phyloP scores from a whole-genome alignment of 441 rosid genomes.

The Corymbia citriodora region DNA sequence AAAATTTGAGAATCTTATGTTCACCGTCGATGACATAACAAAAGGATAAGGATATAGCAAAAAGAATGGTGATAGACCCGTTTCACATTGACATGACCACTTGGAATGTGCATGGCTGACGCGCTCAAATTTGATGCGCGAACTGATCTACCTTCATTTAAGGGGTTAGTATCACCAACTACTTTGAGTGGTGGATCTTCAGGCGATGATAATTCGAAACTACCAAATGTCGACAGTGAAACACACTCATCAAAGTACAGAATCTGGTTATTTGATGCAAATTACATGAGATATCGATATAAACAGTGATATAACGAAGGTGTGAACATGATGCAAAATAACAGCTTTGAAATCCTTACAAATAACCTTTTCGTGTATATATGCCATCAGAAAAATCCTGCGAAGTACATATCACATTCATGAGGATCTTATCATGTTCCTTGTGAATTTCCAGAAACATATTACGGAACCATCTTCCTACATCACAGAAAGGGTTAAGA shows the following conservation, averaged over 20 bases:
- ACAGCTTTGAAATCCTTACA: not conserved
- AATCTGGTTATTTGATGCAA: too few species aligned
- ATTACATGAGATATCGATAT: not conserved
- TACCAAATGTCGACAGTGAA: constrained; percentile 63
- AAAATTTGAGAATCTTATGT: not conserved
- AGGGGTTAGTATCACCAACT: constrained; percentile 16
- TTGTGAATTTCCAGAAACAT: not conserved
- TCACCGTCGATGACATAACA: not conserved
- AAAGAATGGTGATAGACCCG: constrained; percentile 23
- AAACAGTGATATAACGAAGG: not conserved
- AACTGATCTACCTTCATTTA: constrained; percentile 17
- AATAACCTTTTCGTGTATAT: not conserved
- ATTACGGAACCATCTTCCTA: not conserved
- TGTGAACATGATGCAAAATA: not conserved
- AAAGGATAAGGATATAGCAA: not conserved
- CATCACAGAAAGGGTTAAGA: not conserved
- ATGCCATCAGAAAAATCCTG: not conserved
- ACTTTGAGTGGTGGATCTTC: constrained; percentile 45
- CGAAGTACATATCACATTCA: not conserved
- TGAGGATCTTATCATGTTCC: not conserved
- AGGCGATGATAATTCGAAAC: constrained; percentile 58
- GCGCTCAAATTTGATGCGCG: constrained; percentile 16
- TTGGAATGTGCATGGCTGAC: constrained; percentile 7
- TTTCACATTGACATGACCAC: constrained; percentile 11
- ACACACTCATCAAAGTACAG: constrained; percentile 67